A percentile compares a stretch with the other conserved stretches of the same genome.
Evolutionary conservation across 1,284 basidiomycete genomes (phyloP).

Genomic region (Rhizopogon parksii): DNA sequence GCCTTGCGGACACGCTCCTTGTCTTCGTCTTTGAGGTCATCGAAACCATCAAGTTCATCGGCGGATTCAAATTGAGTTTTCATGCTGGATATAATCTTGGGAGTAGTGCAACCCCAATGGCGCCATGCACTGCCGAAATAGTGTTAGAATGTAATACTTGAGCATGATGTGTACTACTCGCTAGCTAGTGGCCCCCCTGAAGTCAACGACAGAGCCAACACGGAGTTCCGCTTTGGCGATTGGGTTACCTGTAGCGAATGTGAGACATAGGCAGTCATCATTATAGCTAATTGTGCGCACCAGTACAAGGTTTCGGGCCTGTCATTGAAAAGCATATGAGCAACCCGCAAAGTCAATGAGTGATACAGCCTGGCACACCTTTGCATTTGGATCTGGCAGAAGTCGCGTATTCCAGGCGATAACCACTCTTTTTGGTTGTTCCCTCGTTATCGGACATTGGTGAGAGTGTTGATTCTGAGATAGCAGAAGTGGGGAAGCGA

Average conservation of each 20-base stretch:
- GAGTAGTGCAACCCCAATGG: constrained; percentile 79
- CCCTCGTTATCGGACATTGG: constrained; percentile 54
- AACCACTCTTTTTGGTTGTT: constrained; percentile 47
- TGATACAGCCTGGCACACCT: not conserved
- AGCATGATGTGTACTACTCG: constrained; percentile 34
- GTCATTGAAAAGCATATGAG: constrained; percentile 17
- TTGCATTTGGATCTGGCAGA: constrained; percentile 45
- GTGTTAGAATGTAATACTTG: not conserved
- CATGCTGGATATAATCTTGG: constrained; percentile 66
- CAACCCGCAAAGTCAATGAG: not conserved
- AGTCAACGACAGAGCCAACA: constrained; percentile 71
- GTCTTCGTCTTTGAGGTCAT: constrained; percentile 58
- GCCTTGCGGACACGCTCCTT: constrained; percentile 62
- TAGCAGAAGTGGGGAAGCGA: constrained; percentile 18
- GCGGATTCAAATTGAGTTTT: constrained; percentile 55
- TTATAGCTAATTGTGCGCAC: constrained; percentile 28
- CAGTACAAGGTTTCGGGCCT: constrained; percentile 77
- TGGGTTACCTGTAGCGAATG: constrained; percentile 45
- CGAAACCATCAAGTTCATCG: constrained; percentile 67
- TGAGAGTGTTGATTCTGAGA: constrained; percentile 15
- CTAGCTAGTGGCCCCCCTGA: constrained; percentile 67
- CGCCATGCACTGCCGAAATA: constrained; percentile 54
- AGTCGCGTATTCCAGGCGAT: constrained; percentile 71
- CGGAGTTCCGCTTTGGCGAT: constrained; percentile 72
- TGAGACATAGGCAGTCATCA: constrained; percentile 13